phyloP scores from a whole-genome alignment of 805 yeast species.

The Cyberlindnera mrakii region DNA sequence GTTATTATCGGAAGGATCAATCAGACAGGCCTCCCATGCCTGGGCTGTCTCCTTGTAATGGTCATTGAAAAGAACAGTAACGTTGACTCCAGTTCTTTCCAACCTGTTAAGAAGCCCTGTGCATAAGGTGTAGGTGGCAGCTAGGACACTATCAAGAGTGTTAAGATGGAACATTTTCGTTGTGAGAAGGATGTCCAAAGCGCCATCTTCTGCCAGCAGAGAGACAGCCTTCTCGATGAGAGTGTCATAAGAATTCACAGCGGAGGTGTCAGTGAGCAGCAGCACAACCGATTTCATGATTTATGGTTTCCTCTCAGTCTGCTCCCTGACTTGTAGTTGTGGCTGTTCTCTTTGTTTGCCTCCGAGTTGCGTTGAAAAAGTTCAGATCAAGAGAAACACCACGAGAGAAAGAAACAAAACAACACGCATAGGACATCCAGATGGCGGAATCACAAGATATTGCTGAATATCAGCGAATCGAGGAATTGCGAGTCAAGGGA shows the following conservation, averaged over 20 bases:
- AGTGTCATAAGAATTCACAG: constrained; percentile 16
- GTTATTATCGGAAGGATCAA: constrained; percentile 13
- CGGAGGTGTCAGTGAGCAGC: constrained; percentile 11
- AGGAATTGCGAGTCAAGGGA: constrained; percentile 36
- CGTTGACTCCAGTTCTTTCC: constrained; percentile 9
- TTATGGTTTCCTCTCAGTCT: background rate
- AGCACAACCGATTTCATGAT: constrained; percentile 16
- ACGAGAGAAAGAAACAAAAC: too few species aligned
- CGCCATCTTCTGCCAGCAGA: constrained; percentile 9
- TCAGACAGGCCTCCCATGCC: constrained; percentile 16
- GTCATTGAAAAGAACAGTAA: constrained; percentile 19
- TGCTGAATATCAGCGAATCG: constrained; percentile 31
- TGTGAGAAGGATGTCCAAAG: constrained; percentile 17
- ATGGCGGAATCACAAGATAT: constrained; percentile 5
- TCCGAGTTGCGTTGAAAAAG: too few species aligned
- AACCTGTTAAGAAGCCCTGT: constrained; percentile 9
- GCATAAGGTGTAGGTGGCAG: constrained; percentile 16
- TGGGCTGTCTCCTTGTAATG: constrained; percentile 15
- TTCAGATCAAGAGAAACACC: too few species aligned
- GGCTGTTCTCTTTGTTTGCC: background rate
- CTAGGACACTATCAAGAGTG: constrained; percentile 16
- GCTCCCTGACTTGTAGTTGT: background rate
- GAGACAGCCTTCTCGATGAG: constrained; percentile 15
- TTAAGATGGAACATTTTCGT: constrained; percentile 14
- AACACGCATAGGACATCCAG: too few species aligned